Conservation (phyloP, 2,329 filamentous ascomycete species). For the Myriosclerotinia curreyana region DNA sequence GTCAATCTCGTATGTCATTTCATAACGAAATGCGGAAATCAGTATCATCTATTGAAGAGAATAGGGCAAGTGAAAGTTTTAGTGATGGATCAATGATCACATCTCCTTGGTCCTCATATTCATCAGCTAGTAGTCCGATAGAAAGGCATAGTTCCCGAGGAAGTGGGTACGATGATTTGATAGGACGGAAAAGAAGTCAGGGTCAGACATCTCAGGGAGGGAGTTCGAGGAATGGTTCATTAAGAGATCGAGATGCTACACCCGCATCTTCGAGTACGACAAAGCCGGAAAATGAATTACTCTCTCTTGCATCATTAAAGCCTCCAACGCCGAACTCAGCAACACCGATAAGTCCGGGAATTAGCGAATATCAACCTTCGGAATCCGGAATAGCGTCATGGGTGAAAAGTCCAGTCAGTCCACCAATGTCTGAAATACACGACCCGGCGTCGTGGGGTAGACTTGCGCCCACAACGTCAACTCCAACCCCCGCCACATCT, state of each 20-base stretch:
- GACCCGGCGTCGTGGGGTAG: constrained; percentile 18
- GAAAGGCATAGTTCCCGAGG: constrained; percentile 31
- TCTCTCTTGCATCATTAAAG: constrained; percentile 8
- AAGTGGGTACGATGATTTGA: constrained; percentile 31
- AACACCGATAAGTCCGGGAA: constrained; percentile 5
- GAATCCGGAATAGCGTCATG: constrained; percentile 10
- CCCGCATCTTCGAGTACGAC: constrained; percentile 14
- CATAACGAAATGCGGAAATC: constrained; percentile 33
- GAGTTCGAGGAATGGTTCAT: constrained; percentile 17
- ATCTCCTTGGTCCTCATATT: constrained; percentile 20
- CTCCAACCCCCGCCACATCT: not conserved
- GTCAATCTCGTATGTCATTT: constrained; percentile 32
- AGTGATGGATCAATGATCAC: constrained; percentile 21
- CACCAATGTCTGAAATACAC: constrained; percentile 8
- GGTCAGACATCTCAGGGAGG: constrained; percentile 26
- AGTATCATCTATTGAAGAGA: constrained; percentile 32
- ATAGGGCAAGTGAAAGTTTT: constrained; percentile 22
- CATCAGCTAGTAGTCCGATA: constrained; percentile 27
- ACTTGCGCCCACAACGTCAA: constrained; percentile 4
- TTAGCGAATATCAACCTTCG: constrained; percentile 21
- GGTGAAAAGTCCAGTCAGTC: constrained; percentile 22
- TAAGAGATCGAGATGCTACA: constrained; percentile 20
- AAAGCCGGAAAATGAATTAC: constrained; percentile 13
- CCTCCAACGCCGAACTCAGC: constrained; percentile 12
- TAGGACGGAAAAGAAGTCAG: constrained; percentile 34